Evolutionary conservation across 441 rosid species (phyloP).

Genomic region (Dalechampia spathulata): DNA sequence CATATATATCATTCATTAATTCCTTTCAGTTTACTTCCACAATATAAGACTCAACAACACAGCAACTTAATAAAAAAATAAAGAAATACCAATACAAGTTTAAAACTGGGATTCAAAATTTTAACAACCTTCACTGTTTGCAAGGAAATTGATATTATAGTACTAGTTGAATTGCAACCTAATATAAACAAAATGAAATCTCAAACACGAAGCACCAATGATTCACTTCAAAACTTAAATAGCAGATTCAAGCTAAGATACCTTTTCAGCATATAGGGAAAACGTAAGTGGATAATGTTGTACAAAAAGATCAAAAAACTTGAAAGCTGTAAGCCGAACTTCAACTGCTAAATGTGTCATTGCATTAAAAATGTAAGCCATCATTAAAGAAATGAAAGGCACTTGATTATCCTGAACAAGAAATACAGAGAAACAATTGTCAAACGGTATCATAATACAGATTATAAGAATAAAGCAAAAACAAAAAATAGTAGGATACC

Average conservation of each 20-base stretch:
- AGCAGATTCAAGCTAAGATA: constrained; percentile 19
- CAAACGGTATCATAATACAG: constrained; percentile 11
- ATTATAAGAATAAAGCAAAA: constrained; percentile 7
- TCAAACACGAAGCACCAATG: background rate
- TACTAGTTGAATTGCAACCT: background rate
- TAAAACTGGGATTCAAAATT: background rate
- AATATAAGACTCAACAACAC: background rate
- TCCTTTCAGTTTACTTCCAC: background rate
- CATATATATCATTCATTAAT: background rate
- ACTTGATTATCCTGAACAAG: constrained; percentile 69
- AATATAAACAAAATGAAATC: background rate
- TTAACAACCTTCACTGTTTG: background rate
- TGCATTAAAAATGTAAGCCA: constrained; percentile 74
- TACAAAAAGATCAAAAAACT: constrained; percentile 58
- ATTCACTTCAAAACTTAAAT: background rate
- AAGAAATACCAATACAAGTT: background rate
- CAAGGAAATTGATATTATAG: background rate
- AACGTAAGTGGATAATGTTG: constrained; percentile 59
- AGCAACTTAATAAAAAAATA: background rate
- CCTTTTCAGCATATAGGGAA: constrained; percentile 72
- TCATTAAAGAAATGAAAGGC: constrained; percentile 54
- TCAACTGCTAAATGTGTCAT: constrained; percentile 76
- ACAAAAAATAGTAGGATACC: background rate
- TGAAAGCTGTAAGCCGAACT: constrained; percentile 90
- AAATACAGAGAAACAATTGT: constrained; percentile 22